Evolutionary conservation across 169 alveolate genomes (phyloP), one percentile per base, ranked within the genome.

Genomic region (Plasmodium gonderi): DNA sequence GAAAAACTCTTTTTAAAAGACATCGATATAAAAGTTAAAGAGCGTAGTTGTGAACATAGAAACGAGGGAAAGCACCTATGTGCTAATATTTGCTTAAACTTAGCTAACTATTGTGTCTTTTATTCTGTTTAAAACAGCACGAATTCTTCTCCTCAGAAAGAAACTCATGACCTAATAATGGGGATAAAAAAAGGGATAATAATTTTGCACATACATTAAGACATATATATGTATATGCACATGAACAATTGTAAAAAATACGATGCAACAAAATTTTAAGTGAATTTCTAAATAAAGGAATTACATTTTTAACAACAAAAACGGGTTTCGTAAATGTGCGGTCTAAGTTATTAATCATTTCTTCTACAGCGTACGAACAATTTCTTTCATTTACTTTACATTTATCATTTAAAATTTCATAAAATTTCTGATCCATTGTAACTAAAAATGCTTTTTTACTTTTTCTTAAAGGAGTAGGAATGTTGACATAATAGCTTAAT

Each of bases 401-500:
- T 80, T 80, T 74, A 54, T 83, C 47, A 29, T 29, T 45, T 83
- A 83, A 83, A 9, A 17, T 31, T 44, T 69, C 47, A 40, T 83
- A 83, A 33, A 72, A 33, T 9, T 26, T 72, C 40, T 33, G 26
- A 72, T 74, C 44, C 82, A 83, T 83, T 26, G 74, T 45, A 20
- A 72, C 92, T 42, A 42, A 47, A 83, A 83, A 45, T 45, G 42
- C 8, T 26, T 83, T 38, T 12, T 83, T 40, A 36, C 40, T 51
- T 36, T 47, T 83, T 47, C 8, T 83, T 83, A 83, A 31, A 33
- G 51, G 29, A 23, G 29, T 83, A 20, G 92, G 68, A 60, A 83
- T 83, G 60, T 83, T 45, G 75, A 83, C 75, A 69, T 83, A 83
- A 76, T 83, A 38, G 9, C 83, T 69, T 49, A 83, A 76, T 60